Base-by-base conservation (phyloP, 768 basidiomycete species). In the Calocera cornea region DNA sequence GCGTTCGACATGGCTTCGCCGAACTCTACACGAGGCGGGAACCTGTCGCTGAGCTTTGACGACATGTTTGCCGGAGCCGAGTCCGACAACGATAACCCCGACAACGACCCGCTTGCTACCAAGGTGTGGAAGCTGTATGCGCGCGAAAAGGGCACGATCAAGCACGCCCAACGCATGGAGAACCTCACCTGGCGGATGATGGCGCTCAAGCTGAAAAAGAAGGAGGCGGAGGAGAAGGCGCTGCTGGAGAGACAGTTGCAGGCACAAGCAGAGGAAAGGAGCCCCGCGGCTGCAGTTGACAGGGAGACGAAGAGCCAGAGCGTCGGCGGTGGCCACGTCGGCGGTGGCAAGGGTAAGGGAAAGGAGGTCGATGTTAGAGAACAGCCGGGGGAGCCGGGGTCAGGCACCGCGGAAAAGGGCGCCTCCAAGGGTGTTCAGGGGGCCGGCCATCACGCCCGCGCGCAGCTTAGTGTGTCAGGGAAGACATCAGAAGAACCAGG, bases 181-280 rank as follows among this genome's bases (percentile, higher is more conserved):
- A 98, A 97, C 74, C 76, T 98, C 66, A 97, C 95, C 0, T 97
- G 95, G 95, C 80, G 97, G 68, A 91, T 98, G 93, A 97, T 97
- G 95, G 89, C 94, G 29, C 80, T 99, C 74, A 92, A 90, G 14
- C 79, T 99, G 67, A 88, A 89, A 81, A 95, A 90, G 83, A 87
- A 88, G 79, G 86, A 87, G 77, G 88, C 89, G 49, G 86, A 88
- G 24, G 87, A 64, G 36, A 88, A 66, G 74, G 67, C 80, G 41
- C 38, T 19, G 60, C 41, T 2, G 60, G 47, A 12, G 44, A 31
- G 0, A 49, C 73, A 19, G 65, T 44, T 1, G 72, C 60, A 65
- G 63, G 84, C 69, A 78, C 77, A 69, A 73, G 70, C 44, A 64
- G 70, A 66, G 31, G 69, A 60, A 19, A 60, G 54, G 14, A 67